Evolutionary conservation across 2,329 filamentous ascomycete genomes (phyloP).

Genomic region (Ceratocystis harringtonii): DNA sequence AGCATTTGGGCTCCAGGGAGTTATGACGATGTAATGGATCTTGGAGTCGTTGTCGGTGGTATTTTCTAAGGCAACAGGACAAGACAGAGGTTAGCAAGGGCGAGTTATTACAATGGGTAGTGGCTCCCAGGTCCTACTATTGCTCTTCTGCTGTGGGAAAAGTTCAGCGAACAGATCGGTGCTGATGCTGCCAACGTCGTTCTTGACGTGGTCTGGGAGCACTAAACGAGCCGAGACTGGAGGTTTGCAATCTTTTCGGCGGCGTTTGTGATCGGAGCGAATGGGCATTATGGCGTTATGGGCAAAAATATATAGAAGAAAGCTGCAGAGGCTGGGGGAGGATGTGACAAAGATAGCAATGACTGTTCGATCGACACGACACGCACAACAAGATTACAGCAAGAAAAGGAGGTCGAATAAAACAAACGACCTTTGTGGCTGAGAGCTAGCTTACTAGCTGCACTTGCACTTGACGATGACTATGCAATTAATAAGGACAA

Average conservation of each 20-base stretch:
- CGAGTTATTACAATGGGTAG: not conserved
- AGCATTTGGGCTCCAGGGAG: constrained; percentile 52
- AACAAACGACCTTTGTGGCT: not conserved
- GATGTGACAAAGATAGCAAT: not conserved
- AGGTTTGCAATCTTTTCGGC: constrained; percentile 44
- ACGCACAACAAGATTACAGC: not conserved
- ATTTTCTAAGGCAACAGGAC: constrained; percentile 19
- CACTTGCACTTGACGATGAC: not conserved
- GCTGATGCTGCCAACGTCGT: constrained; percentile 73
- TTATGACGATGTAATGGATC: constrained; percentile 52
- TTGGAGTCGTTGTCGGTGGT: constrained; percentile 28
- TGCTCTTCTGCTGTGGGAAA: constrained; percentile 38
- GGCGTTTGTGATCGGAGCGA: constrained; percentile 4
- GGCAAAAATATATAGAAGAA: not conserved
- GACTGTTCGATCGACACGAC: too few relatives aligned
- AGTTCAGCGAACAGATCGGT: constrained; percentile 73
- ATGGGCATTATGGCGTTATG: constrained; percentile 4
- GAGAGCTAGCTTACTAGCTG: not conserved
- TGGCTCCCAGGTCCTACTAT: constrained; percentile 2
- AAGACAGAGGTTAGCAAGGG: constrained; percentile 18
- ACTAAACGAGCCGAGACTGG: constrained; percentile 66
- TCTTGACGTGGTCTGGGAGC: constrained; percentile 71
- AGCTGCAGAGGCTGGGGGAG: not conserved
- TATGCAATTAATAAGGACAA: not conserved
- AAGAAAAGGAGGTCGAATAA: not conserved